phyloP scores from a whole-genome alignment of 345 rosid species.

The Angophora floribunda region DNA sequence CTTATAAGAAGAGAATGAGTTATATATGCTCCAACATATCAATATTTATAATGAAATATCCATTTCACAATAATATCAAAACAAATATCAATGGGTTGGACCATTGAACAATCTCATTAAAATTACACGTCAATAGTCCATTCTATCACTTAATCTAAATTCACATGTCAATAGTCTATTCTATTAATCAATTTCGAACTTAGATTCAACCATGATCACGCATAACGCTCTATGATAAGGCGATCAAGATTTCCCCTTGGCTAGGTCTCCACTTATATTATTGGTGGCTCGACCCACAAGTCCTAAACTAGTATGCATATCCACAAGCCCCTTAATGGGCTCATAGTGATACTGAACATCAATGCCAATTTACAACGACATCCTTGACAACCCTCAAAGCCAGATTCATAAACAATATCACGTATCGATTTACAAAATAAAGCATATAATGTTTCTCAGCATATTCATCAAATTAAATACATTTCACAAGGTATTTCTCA shows the following conservation, averaged over 20 bases:
- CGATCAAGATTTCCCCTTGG: not conserved
- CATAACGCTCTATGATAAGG: not conserved
- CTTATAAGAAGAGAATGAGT: not conserved
- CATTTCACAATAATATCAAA: too few relatives aligned
- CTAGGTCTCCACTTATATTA: not conserved
- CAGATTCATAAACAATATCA: not conserved
- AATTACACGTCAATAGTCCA: not conserved
- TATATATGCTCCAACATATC: not conserved
- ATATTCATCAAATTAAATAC: not conserved
- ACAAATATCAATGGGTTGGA: too few relatives aligned
- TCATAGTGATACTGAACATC: too few relatives aligned
- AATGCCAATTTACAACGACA: not conserved
- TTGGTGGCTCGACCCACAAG: accelerated
- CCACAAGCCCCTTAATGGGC: not conserved
- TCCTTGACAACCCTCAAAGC: not conserved
- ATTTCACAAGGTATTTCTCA: not conserved
- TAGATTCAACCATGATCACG: not conserved
- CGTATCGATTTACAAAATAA: too few relatives aligned
- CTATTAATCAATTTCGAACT: not conserved
- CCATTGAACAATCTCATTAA: not conserved
- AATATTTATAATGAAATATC: too few relatives aligned
- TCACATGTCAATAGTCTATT: too few relatives aligned
- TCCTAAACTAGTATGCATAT: not conserved
- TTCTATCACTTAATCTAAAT: not conserved
- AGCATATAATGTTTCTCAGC: not conserved